Evolutionary conservation across 2,329 filamentous ascomycete genomes (phyloP).

Genomic region (Colletotrichum spinosum): DNA sequence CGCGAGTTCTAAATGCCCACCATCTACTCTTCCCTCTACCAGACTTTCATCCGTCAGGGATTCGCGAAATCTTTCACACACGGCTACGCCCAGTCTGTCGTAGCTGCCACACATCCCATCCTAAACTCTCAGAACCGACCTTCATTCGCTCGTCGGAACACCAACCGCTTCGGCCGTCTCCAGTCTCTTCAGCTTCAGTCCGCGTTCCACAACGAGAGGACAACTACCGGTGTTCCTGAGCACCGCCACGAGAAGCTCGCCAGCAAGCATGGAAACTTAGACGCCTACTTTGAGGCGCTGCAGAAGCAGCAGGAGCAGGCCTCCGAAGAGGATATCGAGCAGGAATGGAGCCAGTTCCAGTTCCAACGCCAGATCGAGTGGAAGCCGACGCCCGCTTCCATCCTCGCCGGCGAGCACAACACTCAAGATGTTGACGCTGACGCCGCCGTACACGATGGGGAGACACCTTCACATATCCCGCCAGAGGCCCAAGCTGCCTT

Average conservation of each 20-base stretch:
- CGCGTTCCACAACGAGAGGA: constrained; percentile 74
- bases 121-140: constrained; percentile 78
- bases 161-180: constrained; percentile 65
- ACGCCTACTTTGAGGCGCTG: constrained; percentile 92
- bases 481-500: constrained; percentile 69
- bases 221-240: constrained; percentile 65
- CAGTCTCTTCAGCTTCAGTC: constrained; percentile 76
- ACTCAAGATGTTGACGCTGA: constrained; percentile 54
- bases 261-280: constrained; percentile 74
- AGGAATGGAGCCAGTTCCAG: constrained; percentile 93
- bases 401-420: constrained; percentile 71
- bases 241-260: constrained; percentile 63
- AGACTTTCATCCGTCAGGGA: constrained; percentile 95
- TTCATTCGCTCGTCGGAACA: constrained; percentile 70
- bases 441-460: constrained; percentile 50
- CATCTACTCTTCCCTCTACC: constrained; percentile 76
- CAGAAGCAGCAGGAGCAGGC: constrained; percentile 79
- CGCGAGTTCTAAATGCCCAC: constrained; percentile 90
- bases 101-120: constrained; percentile 88
- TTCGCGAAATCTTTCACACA: constrained; percentile 97
- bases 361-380: constrained; percentile 91
- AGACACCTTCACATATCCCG: constrained; percentile 47
- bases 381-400: constrained; percentile 73
- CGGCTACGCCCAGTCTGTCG: constrained; percentile 97
- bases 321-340: constrained; percentile 68